Evolutionary conservation across 176 grass and related monocot genomes (phyloP).

Genomic region (Juncus inflexus): DNA sequence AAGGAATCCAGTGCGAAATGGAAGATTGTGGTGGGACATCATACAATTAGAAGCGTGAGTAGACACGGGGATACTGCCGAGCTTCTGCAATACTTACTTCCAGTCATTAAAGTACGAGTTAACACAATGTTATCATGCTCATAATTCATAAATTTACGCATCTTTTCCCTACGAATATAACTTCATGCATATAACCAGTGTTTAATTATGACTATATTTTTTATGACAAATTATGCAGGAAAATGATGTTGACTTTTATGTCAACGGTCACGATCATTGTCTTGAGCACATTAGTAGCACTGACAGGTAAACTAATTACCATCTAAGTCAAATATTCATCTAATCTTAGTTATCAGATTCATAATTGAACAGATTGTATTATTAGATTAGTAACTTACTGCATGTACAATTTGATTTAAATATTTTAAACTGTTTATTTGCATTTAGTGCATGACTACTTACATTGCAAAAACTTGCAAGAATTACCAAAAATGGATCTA

Average conservation of each 20-base stretch:
- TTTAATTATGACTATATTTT: not conserved
- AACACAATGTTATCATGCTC: not conserved
- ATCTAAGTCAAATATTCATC: not conserved
- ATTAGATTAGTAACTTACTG: not conserved
- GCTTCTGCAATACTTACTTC: constrained; percentile 49
- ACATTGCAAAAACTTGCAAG: too few species aligned
- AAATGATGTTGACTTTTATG: constrained; percentile 47
- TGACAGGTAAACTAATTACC: constrained; percentile 46
- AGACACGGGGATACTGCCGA: constrained; percentile 52
- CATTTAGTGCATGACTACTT: too few species aligned
- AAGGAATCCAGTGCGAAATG: constrained; percentile 43
- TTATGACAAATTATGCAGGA: constrained; percentile 29
- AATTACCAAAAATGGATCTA: too few species aligned
- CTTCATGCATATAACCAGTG: not conserved
- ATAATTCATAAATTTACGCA: too few species aligned
- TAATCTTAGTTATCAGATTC: too few species aligned
- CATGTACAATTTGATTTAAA: not conserved
- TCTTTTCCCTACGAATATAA: too few species aligned
- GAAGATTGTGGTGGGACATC: constrained; percentile 77
- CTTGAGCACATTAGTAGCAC: constrained; percentile 72
- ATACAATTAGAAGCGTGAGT: constrained; percentile 54
- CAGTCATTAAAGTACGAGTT: constrained; percentile 44
- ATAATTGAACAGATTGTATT: too few species aligned
- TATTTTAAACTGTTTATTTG: too few species aligned
- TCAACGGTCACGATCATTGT: constrained; percentile 82